These are phyloP conservation scores for Colletotrichum sp. DNA, from an alignment of 2,329 filamentous ascomycete species.

Conservation along the genomic window DNA sequence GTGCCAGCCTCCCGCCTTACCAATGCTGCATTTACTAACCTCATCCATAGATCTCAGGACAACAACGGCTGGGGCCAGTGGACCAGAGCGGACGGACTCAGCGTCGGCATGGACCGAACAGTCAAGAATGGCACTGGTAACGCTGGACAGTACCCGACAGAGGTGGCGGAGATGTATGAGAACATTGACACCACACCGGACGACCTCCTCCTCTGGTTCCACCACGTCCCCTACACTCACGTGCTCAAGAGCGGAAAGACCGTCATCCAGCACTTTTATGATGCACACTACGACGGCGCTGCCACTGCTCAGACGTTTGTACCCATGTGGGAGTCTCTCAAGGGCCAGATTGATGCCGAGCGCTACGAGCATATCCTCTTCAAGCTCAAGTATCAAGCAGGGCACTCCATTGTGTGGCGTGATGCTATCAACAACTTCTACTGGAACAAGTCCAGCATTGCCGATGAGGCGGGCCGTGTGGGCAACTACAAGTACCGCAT, in stretches of 20 bases:
- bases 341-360: slow-evolving; percentile 62
- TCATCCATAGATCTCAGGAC: slow-evolving; percentile 65
- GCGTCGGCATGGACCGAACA: slow-evolving; percentile 76
- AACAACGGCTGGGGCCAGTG: slow-evolving; percentile 75
- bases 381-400: slow-evolving; percentile 69
- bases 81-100: slow-evolving; percentile 66
- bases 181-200: slow-evolving; percentile 68
- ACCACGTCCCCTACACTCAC: slow-evolving; percentile 74
- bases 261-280: slow-evolving; percentile 71
- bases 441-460: slow-evolving; percentile 63
- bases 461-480: slow-evolving; percentile 61
- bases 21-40: background rate
- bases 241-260: slow-evolving; percentile 67
- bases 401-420: slow-evolving; percentile 74
- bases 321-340: slow-evolving; percentile 56
- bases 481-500: slow-evolving; percentile 69
- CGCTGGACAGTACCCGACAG: slow-evolving; percentile 68
- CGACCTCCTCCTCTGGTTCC: slow-evolving; percentile 74
- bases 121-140: slow-evolving; percentile 71
- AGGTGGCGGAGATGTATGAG: slow-evolving; percentile 65
- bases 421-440: slow-evolving; percentile 72
- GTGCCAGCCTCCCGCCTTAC: background rate
- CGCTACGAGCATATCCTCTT: slow-evolving; percentile 64
- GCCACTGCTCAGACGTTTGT: slow-evolving; percentile 66
- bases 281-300: slow-evolving; percentile 66